Base-by-base conservation (phyloP, 176 grass and related monocot genomes). In the Tillandsia fasciculata region DNA sequence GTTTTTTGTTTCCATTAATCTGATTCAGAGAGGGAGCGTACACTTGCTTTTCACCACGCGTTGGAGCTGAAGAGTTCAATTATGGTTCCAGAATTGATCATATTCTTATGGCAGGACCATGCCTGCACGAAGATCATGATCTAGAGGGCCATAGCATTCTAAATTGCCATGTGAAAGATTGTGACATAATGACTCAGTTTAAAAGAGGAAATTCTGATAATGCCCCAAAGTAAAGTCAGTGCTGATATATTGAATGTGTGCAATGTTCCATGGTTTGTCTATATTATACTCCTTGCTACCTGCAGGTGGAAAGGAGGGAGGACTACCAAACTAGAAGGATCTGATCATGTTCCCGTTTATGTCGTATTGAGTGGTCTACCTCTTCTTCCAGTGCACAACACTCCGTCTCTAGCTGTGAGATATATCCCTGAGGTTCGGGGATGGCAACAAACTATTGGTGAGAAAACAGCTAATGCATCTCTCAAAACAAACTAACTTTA, bases 291-390 rank as follows among this genome's bases (percentile, higher is more conserved):
- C 80, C 82, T n/a, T 61, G 53, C 78, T 82, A 52, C 77, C 65
- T 77, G 58, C 85, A 99, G 94, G 82, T 99, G 89, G 89, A 90
- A 92, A 77, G 94, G 94, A 61, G 94, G 89, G 53, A 93, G 89
- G 77, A 99, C 69, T 49, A 90, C 28, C 78, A 99, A 90, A 78
- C 80, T 99, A 77, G 94, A 99, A 83, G 94, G 94, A 74, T 99
- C 94, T 4, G 94, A 99, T 88, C 94, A 99, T 89, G 77, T 93
- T 75, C 94, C 94, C 74, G 87, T 99, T 79, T 93, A 82, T 87
- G 74, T 90, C 51, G 58, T 83, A 64, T 78, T 90, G 53, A 83
- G 77, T 72, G 79, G 85, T 72, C 72, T 90, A 70, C 82, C 94
- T 70, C 68, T 83, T 77, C 71, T 93, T 85, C 77, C 75, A 22